Percentiles rank a stretch among this genome's conserved stretches.
phyloP scores from a whole-genome alignment of 129 eudicot species.

The Flaveria brownii region DNA sequence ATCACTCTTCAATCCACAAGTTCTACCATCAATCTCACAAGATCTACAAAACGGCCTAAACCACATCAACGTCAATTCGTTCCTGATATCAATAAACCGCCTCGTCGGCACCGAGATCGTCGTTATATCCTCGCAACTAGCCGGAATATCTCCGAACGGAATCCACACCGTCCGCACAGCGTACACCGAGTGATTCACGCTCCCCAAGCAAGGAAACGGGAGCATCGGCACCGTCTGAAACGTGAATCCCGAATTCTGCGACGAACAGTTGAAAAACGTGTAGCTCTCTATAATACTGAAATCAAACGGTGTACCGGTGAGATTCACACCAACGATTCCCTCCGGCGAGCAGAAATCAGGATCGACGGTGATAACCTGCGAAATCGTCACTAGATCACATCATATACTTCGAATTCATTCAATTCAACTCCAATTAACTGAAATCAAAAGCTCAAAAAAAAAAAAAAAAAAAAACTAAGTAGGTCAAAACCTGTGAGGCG shows the following conservation, averaged over 20 bases:
- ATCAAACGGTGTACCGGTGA: slow-evolving; percentile 36
- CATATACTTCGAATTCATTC: not conserved
- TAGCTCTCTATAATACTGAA: slow-evolving; percentile 11
- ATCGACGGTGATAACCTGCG: slow-evolving; percentile 26
- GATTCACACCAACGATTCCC: slow-evolving; percentile 11
- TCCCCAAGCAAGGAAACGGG: slow-evolving; percentile 46
- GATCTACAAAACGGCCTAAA: slow-evolving; percentile 47
- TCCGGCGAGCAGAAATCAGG: slow-evolving; percentile 33
- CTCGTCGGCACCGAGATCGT: slow-evolving; percentile 39
- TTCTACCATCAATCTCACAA: slow-evolving; percentile 51
- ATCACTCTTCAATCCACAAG: slow-evolving; percentile 53
- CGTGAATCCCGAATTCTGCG: slow-evolving; percentile 3
- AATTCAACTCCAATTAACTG: not conserved
- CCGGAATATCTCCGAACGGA: slow-evolving; percentile 32
- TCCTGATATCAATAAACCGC: slow-evolving; percentile 24
- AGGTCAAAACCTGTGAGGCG: slow-evolving; percentile 28
- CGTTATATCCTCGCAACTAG: slow-evolving; percentile 38
- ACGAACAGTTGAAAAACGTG: slow-evolving; percentile 57
- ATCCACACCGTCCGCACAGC: slow-evolving; percentile 35
- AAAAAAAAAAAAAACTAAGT: not conserved
- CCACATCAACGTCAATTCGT: slow-evolving; percentile 55
- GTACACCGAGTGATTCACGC: slow-evolving; percentile 41
- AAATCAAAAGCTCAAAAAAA: not conserved
- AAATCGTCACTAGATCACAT: slow-evolving; percentile 20
- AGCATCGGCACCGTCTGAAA: slow-evolving; percentile 27